A percentile compares a stretch with the other conserved stretches of the same genome.
Conservation (phyloP, 371 early-diverging fungal genomes). For the Mucor lusitanicus region DNA sequence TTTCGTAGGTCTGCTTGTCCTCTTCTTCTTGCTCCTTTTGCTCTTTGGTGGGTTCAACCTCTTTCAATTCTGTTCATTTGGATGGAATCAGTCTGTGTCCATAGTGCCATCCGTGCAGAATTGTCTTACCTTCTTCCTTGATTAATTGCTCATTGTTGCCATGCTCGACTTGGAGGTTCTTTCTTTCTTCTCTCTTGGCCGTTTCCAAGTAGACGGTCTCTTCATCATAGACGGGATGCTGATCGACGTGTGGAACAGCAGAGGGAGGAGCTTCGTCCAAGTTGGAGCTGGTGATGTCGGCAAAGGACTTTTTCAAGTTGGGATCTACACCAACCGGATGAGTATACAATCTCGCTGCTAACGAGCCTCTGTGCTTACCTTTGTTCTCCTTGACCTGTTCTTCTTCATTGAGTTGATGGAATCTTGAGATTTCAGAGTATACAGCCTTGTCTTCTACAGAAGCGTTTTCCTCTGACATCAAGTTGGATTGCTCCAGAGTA, state of each 20-base stretch:
- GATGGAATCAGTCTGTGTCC: background rate
- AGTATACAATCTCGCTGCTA: too few relatives aligned
- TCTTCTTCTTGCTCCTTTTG: slow-evolving; percentile 16
- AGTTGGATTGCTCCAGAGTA: slow-evolving; percentile 31
- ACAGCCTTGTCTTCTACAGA: slow-evolving; percentile 24
- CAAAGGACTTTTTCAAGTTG: slow-evolving; percentile 29
- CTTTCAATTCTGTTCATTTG: slow-evolving; percentile 1
- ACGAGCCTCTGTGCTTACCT: too few relatives aligned
- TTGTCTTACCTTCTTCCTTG: slow-evolving; percentile 25
- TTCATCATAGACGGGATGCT: slow-evolving; percentile 41
- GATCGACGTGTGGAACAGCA: slow-evolving; percentile 31
- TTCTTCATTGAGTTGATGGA: slow-evolving; percentile 22
- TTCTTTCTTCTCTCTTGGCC: slow-evolving; percentile 34
- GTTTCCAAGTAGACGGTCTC: slow-evolving; percentile 29
- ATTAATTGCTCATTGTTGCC: slow-evolving; percentile 24
- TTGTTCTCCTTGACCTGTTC: background rate
- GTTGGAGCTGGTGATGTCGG: slow-evolving; percentile 37
- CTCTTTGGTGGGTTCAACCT: slow-evolving; percentile 15
- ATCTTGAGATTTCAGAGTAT: slow-evolving; percentile 33
- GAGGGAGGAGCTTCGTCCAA: slow-evolving; percentile 45
- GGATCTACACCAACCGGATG: background rate
- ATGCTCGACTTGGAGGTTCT: slow-evolving; percentile 18
- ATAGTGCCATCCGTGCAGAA: background rate
- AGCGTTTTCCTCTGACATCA: slow-evolving; percentile 32
- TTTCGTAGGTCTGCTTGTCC: background rate